Conservation (phyloP, 352 stramenopile genomes). For the Phytophthora podocarpi region DNA sequence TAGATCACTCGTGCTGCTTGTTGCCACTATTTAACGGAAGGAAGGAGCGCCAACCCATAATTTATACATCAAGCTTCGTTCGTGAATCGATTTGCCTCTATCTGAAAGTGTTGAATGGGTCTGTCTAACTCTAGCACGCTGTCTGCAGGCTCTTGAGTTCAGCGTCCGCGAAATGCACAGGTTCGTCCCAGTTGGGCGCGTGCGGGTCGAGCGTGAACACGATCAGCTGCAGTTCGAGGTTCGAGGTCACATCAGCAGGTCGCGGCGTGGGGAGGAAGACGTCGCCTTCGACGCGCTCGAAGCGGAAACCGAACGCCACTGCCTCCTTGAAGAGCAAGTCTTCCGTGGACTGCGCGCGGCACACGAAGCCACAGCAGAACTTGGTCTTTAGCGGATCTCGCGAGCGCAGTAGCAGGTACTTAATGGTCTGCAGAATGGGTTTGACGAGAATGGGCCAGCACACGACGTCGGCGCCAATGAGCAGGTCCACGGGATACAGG, state of each 20-base stretch:
- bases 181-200: conserved; percentile 40
- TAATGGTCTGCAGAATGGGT: conserved; percentile 75
- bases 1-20: conserved; percentile 11
- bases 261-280: conserved; percentile 47
- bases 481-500: conserved; percentile 49
- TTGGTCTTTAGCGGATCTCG: conserved; percentile 36
- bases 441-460: conserved; percentile 75
- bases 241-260: conserved; percentile 45
- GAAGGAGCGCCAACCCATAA: conserved; percentile 30
- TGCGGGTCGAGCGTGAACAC: conserved; percentile 50
- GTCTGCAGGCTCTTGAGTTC: conserved; percentile 53
- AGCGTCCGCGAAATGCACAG: conserved; percentile 41
- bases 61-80: conserved; percentile 32
- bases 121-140: conserved; percentile 41
- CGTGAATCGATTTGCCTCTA: not conserved
- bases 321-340: conserved; percentile 58
- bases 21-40: conserved; percentile 37
- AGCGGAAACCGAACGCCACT: conserved; percentile 42
- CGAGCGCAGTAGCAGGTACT: conserved; percentile 55
- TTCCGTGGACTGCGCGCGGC: conserved; percentile 56
- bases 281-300: conserved; percentile 40
- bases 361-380: conserved; percentile 75
- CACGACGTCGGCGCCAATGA: conserved; percentile 75
- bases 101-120: conserved; percentile 1
- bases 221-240: conserved; percentile 53